Evolutionary conservation across 805 yeast species (phyloP), one percentile per base, ranked within the genome.

Genomic region (Hanseniaspora lindneri): DNA sequence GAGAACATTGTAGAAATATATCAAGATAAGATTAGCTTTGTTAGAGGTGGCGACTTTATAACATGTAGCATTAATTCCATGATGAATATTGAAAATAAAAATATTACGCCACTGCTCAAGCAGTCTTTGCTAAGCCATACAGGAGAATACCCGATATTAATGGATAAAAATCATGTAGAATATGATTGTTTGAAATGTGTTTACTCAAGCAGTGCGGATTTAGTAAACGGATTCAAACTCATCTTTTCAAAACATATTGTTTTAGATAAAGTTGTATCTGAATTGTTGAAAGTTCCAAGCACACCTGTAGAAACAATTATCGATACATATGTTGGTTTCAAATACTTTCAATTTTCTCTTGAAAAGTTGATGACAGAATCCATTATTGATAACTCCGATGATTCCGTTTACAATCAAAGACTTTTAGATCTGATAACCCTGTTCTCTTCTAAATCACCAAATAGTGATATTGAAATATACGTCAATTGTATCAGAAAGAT

Each of bases 401-500:
- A 21, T 30, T 23, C 21, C 23, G 11, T 19, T 6, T 39, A 39
- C 13, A 17, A 23, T 1, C n/a, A 28, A 24, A 41, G 25, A 4
- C 47, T 61, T 7, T 51, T 55, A 16, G 47, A 52, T 10, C 55
- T 62, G 3, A 24, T 63, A n/a, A 44, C 51, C 19, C 50, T 63
- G 34, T 55, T 62, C 4, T 55, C 55, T 34, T 19, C 4, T 16
- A 21, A 24, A 13, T 16, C 16, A 9, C 40, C 16, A 34, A 19
- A 33, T 13, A 10, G 34, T 39, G 21, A 42, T 41, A 52, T 64
- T 5, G 64, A 59, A 27, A 61, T 64, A n/a, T 53, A 62, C 7
- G 58, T 65, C 48, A 62, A 63, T 29, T 61, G 66, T 48, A 41
- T 64, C 37, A 54, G 67, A 40, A 64, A 64, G 46, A 62, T 62